A percentile compares a stretch with the other conserved stretches of the same genome.
phyloP scores from a whole-genome alignment of 2,329 filamentous ascomycete genomes.

The Apiospora hydei region DNA sequence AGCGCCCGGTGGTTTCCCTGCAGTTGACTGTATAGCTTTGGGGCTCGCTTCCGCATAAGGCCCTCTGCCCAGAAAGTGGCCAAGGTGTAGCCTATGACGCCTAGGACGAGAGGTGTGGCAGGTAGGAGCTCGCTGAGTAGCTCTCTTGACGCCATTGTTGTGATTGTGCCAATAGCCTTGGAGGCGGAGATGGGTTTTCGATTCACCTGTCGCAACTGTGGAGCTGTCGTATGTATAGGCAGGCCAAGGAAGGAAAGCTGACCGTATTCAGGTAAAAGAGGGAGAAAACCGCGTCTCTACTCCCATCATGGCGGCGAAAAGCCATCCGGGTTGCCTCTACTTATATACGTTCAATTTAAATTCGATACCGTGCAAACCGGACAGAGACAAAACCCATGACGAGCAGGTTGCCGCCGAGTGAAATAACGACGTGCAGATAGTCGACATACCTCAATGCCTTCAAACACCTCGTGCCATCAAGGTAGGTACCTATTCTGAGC shows the following conservation, averaged over 20 bases:
- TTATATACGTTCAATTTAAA: background rate
- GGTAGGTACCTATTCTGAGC: background rate
- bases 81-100: background rate
- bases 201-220: background rate
- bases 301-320: background rate
- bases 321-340: background rate
- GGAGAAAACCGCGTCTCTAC: background rate
- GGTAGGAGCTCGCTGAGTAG: background rate
- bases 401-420: background rate
- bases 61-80: background rate
- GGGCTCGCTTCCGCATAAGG: background rate
- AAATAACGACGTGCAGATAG: too few species aligned
- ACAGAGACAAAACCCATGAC: background rate
- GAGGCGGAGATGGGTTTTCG: background rate
- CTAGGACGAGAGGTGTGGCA: background rate
- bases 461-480: too few species aligned
- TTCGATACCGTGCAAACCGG: background rate
- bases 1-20: background rate
- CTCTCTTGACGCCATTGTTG: background rate
- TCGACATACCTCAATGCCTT: too few species aligned
- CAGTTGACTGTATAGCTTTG: background rate
- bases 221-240: background rate
- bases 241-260: background rate
- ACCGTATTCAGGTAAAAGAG: background rate
- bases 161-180: background rate